phyloP scores from a whole-genome alignment of 805 yeast species.

The Gaillardinia entomophila region DNA sequence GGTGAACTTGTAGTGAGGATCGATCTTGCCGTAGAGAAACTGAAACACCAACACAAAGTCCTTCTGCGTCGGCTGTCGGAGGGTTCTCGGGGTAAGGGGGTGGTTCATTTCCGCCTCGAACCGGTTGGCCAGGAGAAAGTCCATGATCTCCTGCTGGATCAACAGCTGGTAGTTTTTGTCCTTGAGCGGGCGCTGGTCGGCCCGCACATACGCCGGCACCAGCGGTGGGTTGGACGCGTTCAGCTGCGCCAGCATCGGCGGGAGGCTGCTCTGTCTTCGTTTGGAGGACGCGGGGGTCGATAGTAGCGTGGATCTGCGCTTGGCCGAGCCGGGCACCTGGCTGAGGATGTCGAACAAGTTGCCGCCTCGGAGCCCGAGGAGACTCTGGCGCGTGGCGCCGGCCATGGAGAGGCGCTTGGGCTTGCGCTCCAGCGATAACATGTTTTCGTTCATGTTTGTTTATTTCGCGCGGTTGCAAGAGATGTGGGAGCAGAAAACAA shows the following conservation, averaged over 20 bases:
- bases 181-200: slow-evolving; percentile 73
- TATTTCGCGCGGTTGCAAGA: too few relatives aligned
- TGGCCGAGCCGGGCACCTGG: slow-evolving; percentile 13
- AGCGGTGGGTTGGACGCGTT: slow-evolving; percentile 4
- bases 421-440: slow-evolving; percentile 7
- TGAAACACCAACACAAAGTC: slow-evolving; percentile 76
- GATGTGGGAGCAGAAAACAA: too few relatives aligned
- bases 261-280: slow-evolving; percentile 15
- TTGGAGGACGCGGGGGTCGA: slow-evolving; percentile 29
- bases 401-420: slow-evolving; percentile 12
- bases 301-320: slow-evolving; percentile 23
- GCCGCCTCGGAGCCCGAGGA: slow-evolving; percentile 5
- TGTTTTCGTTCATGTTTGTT: too few relatives aligned
- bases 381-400: slow-evolving; percentile 10
- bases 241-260: slow-evolving; percentile 3
- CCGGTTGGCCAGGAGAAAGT: slow-evolving; percentile 54
- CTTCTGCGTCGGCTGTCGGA: slow-evolving; percentile 78
- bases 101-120: slow-evolving; percentile 75
- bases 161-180: slow-evolving; percentile 63
- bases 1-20: slow-evolving; percentile 70
- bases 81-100: slow-evolving; percentile 56
- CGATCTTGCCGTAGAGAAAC: slow-evolving; percentile 70
- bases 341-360: slow-evolving; percentile 16
- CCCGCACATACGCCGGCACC: slow-evolving; percentile 2
- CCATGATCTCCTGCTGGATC: slow-evolving; percentile 63